Evolutionary conservation across 441 rosid species (phyloP).

Genomic region (Erysimum cheiri): DNA sequence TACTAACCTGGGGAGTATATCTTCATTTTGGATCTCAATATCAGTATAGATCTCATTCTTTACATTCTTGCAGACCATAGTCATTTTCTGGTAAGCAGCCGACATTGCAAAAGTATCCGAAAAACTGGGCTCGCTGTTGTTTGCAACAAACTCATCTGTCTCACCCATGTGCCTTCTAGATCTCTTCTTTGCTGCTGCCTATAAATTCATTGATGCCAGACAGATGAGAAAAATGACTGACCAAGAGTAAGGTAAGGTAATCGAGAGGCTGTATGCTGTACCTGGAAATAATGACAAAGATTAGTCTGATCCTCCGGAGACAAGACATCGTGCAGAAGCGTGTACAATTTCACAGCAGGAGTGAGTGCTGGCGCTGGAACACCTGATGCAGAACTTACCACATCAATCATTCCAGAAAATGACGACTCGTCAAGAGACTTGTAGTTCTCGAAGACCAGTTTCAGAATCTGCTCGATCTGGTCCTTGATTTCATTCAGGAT

Average conservation of each 20-base stretch:
- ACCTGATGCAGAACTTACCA: conserved; percentile 85
- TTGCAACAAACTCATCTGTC: conserved; percentile 87
- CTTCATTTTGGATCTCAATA: conserved; percentile 91
- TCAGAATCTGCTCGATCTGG: conserved; percentile 92
- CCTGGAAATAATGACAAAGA: conserved; percentile 94
- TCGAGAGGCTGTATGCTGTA: conserved; percentile 31
- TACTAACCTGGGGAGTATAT: conserved; percentile 86
- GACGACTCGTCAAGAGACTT: conserved; percentile 93
- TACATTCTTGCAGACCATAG: conserved; percentile 71
- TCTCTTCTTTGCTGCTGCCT: conserved; percentile 94
- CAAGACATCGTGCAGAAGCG: conserved; percentile 88
- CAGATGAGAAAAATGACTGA: conserved; percentile 27
- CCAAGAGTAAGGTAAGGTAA: conserved; percentile 27
- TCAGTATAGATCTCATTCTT: conserved; percentile 90
- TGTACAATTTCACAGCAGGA: conserved; percentile 92
- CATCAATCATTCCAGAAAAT: conserved; percentile 75
- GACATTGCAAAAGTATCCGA: conserved; percentile 73
- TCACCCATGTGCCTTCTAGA: conserved; percentile 88
- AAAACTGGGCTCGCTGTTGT: conserved; percentile 63
- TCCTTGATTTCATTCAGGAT: conserved; percentile 91
- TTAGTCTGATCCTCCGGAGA: conserved; percentile 94
- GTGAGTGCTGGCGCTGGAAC: conserved; percentile 84
- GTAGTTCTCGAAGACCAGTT: conserved; percentile 86
- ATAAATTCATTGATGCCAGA: conserved; percentile 36
- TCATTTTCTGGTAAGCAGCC: conserved; percentile 94